A percentile compares a stretch with the other conserved stretches of the same genome.
These are phyloP conservation scores for Madurella fahalii DNA, from an alignment of 2,329 filamentous ascomycete species.

Conservation along the genomic window DNA sequence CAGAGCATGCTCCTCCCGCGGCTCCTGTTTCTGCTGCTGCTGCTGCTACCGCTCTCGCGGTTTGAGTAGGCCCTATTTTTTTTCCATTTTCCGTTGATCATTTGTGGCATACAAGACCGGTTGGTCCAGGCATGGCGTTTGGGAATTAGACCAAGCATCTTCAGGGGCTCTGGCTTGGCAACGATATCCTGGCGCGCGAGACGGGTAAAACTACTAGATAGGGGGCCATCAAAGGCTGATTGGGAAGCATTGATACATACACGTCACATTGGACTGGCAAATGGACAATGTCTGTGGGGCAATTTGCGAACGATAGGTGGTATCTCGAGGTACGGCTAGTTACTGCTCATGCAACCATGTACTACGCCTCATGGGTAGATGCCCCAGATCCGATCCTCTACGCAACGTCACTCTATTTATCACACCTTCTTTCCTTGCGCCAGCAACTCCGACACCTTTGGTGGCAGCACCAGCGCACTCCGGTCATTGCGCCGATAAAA, in stretches of 20 bases:
- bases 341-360: neutral
- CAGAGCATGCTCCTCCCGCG: neutral
- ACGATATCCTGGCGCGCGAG: conserved; percentile 12
- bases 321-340: neutral
- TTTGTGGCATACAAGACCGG: conserved; percentile 1
- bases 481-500: conserved; percentile 92
- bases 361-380: neutral
- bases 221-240: neutral
- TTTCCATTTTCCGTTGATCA: neutral
- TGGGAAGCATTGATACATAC: neutral
- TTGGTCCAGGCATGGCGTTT: neutral
- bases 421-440: conserved; percentile 58
- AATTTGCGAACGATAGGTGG: too few relatives aligned
- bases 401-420: neutral
- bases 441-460: conserved; percentile 78
- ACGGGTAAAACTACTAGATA: neutral
- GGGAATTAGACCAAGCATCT: conserved; percentile 1
- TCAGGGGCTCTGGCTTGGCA: neutral
- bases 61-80: conserved; percentile 1
- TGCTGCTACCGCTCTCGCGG: conserved; percentile 9
- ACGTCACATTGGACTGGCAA: neutral
- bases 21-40: conserved; percentile 1
- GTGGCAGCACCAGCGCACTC: conserved; percentile 77
- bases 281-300: neutral
- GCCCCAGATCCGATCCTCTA: neutral